Evolutionary conservation across 2,329 filamentous ascomycete genomes (phyloP).

Genomic region (Exophiala lecanii-corni): DNA sequence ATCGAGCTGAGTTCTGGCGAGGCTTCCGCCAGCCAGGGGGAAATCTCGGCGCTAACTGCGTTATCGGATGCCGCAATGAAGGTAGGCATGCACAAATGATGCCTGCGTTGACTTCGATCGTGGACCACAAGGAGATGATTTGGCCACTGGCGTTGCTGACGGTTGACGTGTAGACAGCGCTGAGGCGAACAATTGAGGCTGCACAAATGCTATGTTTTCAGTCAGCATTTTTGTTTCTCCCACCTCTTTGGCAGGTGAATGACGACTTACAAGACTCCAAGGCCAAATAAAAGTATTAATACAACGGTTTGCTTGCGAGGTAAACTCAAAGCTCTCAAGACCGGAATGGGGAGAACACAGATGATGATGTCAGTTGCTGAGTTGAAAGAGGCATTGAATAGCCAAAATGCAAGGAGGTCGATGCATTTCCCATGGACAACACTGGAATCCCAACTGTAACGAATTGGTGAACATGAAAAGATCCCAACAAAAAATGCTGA

Average conservation of each 20-base stretch:
- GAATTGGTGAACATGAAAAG: conserved; percentile 14
- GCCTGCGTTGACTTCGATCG: conserved; percentile 40
- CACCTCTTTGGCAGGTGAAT: not conserved
- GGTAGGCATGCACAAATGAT: conserved; percentile 41
- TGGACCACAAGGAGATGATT: conserved; percentile 40
- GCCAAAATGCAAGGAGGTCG: conserved; percentile 28
- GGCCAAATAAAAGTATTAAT: conserved; percentile 21
- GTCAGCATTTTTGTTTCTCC: not conserved
- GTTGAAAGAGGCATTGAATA: conserved; percentile 34
- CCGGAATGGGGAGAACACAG: conserved; percentile 33
- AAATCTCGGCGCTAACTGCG: conserved; percentile 8
- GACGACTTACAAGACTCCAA: conserved; percentile 28
- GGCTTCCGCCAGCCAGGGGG: not conserved
- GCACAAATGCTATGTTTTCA: conserved; percentile 10
- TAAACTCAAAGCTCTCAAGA: conserved; percentile 30
- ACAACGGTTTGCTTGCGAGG: conserved; percentile 19
- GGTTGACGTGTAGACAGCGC: conserved; percentile 9
- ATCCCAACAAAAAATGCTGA: conserved; percentile 12
- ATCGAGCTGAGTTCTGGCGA: conserved; percentile 1
- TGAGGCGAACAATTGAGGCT: conserved; percentile 16
- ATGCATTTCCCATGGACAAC: conserved; percentile 24
- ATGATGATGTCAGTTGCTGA: conserved; percentile 36
- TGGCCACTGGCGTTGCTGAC: conserved; percentile 5
- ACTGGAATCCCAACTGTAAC: conserved; percentile 10
- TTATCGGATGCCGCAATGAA: conserved; percentile 12